Conservation (phyloP, 345 rosid species). For the Triadica sebifera region DNA sequence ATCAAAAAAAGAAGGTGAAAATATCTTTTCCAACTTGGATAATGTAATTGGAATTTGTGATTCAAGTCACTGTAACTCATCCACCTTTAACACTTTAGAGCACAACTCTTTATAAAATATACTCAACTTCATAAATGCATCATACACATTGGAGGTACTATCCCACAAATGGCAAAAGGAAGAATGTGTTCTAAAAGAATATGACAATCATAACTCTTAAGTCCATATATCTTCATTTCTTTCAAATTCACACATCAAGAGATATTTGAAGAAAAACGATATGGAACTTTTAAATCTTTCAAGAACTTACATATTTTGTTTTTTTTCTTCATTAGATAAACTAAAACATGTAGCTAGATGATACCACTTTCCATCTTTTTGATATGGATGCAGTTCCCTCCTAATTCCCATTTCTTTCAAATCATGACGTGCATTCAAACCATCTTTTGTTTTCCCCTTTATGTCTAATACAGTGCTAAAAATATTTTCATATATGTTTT, state of each 20-base stretch:
- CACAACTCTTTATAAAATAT: conserved; percentile 6
- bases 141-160: not conserved
- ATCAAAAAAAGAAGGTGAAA: not conserved
- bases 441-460: conserved; percentile 13
- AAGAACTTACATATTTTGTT: not conserved
- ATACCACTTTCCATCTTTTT: not conserved
- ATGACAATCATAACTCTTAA: conserved; percentile 10
- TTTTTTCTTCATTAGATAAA: not conserved
- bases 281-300: not conserved
- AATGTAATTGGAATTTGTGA: not conserved
- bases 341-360: conserved; percentile 6
- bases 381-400: not conserved
- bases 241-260: not conserved
- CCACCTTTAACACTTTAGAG: not conserved
- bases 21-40: conserved; percentile 6
- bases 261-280: not conserved
- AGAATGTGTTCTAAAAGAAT: not conserved
- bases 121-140: not conserved
- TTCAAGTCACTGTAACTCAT: not conserved
- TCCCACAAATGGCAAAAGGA: not conserved
- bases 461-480: conserved; percentile 1
- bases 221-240: not conserved
- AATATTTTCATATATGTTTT: conserved; percentile 13
- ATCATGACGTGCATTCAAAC: not conserved
- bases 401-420: not conserved